Conservation (phyloP, 2,329 filamentous ascomycete genomes). For the Pseudocercospora cruenta region DNA sequence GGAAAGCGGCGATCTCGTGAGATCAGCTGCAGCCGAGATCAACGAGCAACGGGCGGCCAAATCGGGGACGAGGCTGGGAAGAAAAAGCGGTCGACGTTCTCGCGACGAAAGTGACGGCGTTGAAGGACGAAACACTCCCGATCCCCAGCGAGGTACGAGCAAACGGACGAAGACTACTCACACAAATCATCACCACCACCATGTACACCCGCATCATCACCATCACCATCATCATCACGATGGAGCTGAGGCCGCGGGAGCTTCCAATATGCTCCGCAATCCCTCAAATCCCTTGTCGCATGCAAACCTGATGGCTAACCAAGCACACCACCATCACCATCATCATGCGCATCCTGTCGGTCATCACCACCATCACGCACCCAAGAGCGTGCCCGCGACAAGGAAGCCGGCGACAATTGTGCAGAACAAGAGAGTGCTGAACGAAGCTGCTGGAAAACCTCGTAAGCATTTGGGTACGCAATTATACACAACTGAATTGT, state of each 20-base stretch:
- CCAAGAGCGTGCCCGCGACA: constrained; percentile 44
- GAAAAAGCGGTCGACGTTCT: constrained; percentile 65
- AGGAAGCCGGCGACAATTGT: constrained; percentile 69
- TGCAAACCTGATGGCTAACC: constrained; percentile 33
- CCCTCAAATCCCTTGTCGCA: constrained; percentile 37
- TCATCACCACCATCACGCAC: constrained; percentile 44
- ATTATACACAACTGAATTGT: constrained; percentile 73
- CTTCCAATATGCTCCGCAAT: constrained; percentile 32
- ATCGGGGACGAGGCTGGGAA: constrained; percentile 45
- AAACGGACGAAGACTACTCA: constrained; percentile 62
- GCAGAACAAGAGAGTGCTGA: constrained; percentile 70
- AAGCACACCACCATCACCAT: constrained; percentile 39
- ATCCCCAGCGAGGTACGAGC: constrained; percentile 59
- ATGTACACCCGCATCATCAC: constrained; percentile 55
- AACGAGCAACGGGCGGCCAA: constrained; percentile 44
- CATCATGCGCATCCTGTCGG: constrained; percentile 42
- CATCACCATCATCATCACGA: constrained; percentile 40
- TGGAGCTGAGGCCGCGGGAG: constrained; percentile 23
- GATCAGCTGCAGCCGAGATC: constrained; percentile 38
- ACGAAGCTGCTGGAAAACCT: constrained; percentile 70
- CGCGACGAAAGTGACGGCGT: constrained; percentile 73
- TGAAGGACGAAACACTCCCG: constrained; percentile 48
- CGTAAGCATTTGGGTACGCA: constrained; percentile 83
- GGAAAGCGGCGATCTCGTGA: constrained; percentile 34
- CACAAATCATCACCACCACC: constrained; percentile 58